Evolutionary conservation across 1,284 basidiomycete genomes (phyloP).

Genomic region (Volvariella surrecta): DNA sequence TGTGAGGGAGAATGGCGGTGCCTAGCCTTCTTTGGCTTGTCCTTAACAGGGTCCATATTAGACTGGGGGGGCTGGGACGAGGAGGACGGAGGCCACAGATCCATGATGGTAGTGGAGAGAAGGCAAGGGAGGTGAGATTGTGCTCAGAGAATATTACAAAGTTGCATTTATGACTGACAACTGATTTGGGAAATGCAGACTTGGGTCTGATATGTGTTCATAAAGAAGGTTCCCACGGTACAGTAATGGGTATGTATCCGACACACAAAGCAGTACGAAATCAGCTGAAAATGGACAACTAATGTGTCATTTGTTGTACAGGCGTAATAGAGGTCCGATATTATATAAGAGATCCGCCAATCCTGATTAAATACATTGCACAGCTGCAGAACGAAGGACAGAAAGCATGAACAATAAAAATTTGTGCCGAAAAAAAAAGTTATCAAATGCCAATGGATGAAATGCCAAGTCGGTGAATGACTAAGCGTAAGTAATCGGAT

Average conservation of each 20-base stretch:
- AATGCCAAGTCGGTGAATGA: too few species aligned
- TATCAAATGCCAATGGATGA: too few species aligned
- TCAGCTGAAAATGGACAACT: neutral
- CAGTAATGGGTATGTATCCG: conserved; percentile 11
- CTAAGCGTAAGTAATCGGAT: neutral
- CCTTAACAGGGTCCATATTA: conserved; percentile 18
- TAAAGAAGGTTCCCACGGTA: conserved; percentile 18
- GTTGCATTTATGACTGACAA: conserved; percentile 13
- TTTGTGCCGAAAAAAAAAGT: too few species aligned
- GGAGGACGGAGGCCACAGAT: conserved; percentile 15
- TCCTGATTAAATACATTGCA: neutral
- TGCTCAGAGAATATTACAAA: conserved; percentile 18
- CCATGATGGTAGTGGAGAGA: conserved; percentile 15
- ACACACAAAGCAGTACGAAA: neutral
- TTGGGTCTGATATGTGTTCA: conserved; percentile 12
- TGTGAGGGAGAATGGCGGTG: conserved; percentile 66
- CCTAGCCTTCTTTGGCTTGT: conserved; percentile 56
- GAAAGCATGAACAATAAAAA: neutral
- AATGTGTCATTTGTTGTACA: neutral
- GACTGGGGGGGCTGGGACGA: conserved; percentile 14
- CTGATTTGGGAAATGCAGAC: conserved; percentile 12
- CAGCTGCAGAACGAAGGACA: neutral
- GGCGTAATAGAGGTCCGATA: neutral
- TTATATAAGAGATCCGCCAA: neutral
- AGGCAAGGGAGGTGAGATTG: conserved; percentile 10